Evolutionary conservation across 2,329 filamentous ascomycete species (phyloP).

Genomic region (Nemania serpens): DNA sequence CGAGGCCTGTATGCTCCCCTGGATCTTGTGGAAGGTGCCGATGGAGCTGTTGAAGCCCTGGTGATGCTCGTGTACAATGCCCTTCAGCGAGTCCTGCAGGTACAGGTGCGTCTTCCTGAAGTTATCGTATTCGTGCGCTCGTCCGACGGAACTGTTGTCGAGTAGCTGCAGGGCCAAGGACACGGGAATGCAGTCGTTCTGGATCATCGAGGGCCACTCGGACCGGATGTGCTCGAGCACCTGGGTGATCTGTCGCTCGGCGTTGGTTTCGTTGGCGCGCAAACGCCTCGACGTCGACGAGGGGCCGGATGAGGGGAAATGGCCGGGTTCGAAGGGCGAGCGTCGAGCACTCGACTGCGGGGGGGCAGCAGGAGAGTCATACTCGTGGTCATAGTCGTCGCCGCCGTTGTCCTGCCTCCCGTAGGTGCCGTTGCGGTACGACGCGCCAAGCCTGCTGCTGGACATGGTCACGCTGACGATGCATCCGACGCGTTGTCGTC

Average conservation of each 20-base stretch:
- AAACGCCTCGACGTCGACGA: constrained; percentile 34
- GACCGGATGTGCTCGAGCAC: constrained; percentile 82
- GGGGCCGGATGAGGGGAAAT: constrained; percentile 36
- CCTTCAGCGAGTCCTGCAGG: constrained; percentile 90
- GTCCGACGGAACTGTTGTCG: constrained; percentile 89
- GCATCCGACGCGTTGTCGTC: constrained; percentile 29
- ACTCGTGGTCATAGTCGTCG: constrained; percentile 39
- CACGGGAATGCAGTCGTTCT: constrained; percentile 86
- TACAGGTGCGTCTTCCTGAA: constrained; percentile 85
- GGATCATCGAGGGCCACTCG: constrained; percentile 92
- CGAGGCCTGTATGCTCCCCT: constrained; percentile 86
- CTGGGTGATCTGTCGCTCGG: constrained; percentile 61
- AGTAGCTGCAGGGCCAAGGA: constrained; percentile 94
- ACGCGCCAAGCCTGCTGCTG: constrained; percentile 55
- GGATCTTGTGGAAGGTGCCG: constrained; percentile 98
- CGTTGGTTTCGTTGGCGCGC: constrained; percentile 47
- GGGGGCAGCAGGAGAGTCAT: constrained; percentile 49
- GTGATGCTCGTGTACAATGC: constrained; percentile 97
- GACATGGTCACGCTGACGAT: constrained; percentile 50
- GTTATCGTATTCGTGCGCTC: constrained; percentile 83
- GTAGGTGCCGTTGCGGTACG: constrained; percentile 53
- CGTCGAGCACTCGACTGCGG: constrained; percentile 39
- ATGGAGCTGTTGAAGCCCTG: constrained; percentile 99
- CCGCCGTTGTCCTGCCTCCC: constrained; percentile 46
- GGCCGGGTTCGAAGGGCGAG: constrained; percentile 39